Evolutionary conservation across 1,139 yeast species (phyloP).

Genomic region (Hemisphaericaspora xylofermentans): DNA sequence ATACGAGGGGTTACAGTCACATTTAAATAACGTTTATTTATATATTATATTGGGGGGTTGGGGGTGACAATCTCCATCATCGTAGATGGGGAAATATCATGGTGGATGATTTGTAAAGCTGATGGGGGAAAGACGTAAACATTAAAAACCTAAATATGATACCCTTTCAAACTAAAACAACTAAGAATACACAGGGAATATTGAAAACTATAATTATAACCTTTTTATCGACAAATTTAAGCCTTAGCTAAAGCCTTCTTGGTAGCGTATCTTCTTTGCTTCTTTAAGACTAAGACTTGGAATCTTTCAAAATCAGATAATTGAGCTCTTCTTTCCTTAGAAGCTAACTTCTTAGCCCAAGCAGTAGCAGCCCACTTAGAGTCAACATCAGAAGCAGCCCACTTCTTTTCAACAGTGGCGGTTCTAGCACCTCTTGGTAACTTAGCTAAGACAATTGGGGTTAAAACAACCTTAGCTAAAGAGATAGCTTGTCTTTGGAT

Average conservation of each 20-base stretch:
- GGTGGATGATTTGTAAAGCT: background rate
- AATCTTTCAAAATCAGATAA: slow-evolving; percentile 98
- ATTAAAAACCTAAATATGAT: slow-evolving; percentile 28
- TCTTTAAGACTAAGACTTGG: slow-evolving; percentile 97
- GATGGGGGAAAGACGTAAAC: slow-evolving; percentile 6
- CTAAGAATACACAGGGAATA: slow-evolving; percentile 30
- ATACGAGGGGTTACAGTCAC: no score
- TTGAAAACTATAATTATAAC: slow-evolving; percentile 11
- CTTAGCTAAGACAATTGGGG: slow-evolving; percentile 81
- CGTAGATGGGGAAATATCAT: background rate
- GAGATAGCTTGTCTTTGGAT: slow-evolving; percentile 90
- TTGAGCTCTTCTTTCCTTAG: slow-evolving; percentile 87
- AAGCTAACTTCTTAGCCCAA: slow-evolving; percentile 98
- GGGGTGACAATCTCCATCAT: background rate
- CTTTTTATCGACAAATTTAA: slow-evolving; percentile 37
- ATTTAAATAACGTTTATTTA: slow-evolving; percentile 2
- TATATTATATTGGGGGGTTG: slow-evolving; percentile 2
- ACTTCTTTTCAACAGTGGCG: slow-evolving; percentile 82
- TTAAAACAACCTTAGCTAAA: slow-evolving; percentile 86
- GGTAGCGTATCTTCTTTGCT: slow-evolving; percentile 94
- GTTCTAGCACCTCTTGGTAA: slow-evolving; percentile 96
- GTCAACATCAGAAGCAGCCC: slow-evolving; percentile 87
- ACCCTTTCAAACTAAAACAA: slow-evolving; percentile 28
- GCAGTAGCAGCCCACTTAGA: slow-evolving; percentile 90
- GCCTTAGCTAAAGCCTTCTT: slow-evolving; percentile 84